phyloP scores from a whole-genome alignment of 441 rosid genomes.

The Melastoma candidum region DNA sequence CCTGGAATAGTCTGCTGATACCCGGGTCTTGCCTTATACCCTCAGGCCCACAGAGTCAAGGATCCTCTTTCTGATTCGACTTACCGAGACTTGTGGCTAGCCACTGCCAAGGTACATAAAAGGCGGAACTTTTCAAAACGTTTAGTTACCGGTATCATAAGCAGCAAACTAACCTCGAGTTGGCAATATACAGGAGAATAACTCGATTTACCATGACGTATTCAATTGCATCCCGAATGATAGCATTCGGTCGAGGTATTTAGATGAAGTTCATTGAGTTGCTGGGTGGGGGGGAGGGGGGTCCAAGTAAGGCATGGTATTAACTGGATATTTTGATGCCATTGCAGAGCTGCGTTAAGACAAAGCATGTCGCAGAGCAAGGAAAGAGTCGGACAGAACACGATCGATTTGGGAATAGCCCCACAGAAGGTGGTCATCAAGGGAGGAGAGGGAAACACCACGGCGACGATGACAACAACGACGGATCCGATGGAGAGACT shows the following conservation, averaged over 20 bases:
- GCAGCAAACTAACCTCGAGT: not conserved
- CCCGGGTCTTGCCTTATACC: not conserved
- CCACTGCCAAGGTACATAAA: conserved; percentile 74
- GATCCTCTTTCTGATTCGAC: conserved; percentile 87
- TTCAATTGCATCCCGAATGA: conserved; percentile 92
- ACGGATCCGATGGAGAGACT: conserved; percentile 66
- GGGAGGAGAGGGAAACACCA: conserved; percentile 49
- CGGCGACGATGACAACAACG: not conserved
- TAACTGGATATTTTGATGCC: too few species aligned
- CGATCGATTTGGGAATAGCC: conserved; percentile 89
- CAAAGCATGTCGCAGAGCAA: conserved; percentile 63
- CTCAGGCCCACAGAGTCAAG: conserved; percentile 50
- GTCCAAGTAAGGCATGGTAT: too few species aligned
- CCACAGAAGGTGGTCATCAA: conserved; percentile 61
- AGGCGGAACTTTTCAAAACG: not conserved
- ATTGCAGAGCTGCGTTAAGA: conserved; percentile 55
- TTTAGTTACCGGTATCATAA: not conserved
- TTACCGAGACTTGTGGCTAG: conserved; percentile 74
- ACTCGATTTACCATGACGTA: conserved; percentile 81
- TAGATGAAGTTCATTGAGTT: too few species aligned
- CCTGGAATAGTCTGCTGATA: too few species aligned
- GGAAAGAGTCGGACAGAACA: conserved; percentile 83
- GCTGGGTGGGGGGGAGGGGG: too few species aligned
- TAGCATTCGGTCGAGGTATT: conserved; percentile 78
- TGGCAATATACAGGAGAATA: conserved; percentile 52